phyloP scores from a whole-genome alignment of 768 basidiomycete species.

The Amanita brunnescens region DNA sequence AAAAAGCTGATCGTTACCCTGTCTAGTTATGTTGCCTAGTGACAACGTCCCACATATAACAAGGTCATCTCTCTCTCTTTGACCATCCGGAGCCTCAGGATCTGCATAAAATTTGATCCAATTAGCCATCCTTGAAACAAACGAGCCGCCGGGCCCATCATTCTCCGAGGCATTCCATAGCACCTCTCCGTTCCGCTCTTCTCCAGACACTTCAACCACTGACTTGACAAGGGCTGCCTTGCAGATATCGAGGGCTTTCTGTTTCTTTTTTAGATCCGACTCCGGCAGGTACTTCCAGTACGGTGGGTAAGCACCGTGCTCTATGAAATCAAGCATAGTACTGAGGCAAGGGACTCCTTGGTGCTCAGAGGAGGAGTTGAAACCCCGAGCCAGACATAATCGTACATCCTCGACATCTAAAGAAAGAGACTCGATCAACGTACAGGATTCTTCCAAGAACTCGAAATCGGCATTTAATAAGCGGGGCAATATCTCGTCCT shows the following conservation, averaged over 20 bases:
- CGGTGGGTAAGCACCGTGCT: constrained; percentile 57
- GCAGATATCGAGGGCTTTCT: constrained; percentile 71
- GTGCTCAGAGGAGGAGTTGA: constrained; percentile 50
- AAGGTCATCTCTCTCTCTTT: constrained; percentile 54
- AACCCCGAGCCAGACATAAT: constrained; percentile 58
- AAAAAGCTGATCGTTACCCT: constrained; percentile 38
- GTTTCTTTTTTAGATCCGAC: constrained; percentile 45
- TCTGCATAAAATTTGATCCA: constrained; percentile 60
- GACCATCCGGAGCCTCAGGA: constrained; percentile 14
- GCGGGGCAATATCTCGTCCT: constrained; percentile 30
- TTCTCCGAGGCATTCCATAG: constrained; percentile 64
- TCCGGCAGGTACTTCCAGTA: constrained; percentile 51
- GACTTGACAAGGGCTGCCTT: constrained; percentile 83
- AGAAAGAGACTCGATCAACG: constrained; percentile 65
- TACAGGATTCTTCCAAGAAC: constrained; percentile 64
- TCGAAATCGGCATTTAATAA: constrained; percentile 64
- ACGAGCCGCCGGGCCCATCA: constrained; percentile 53
- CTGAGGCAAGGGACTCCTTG: constrained; percentile 49
- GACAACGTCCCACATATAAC: constrained; percentile 76
- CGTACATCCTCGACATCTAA: constrained; percentile 75
- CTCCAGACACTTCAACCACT: constrained; percentile 78
- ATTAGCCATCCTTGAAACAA: constrained; percentile 63
- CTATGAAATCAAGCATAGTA: constrained; percentile 65
- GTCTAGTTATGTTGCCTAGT: constrained; percentile 72
- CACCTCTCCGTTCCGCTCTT: constrained; percentile 68